phyloP scores from a whole-genome alignment of 805 yeast genomes.

The Candida koratica region DNA sequence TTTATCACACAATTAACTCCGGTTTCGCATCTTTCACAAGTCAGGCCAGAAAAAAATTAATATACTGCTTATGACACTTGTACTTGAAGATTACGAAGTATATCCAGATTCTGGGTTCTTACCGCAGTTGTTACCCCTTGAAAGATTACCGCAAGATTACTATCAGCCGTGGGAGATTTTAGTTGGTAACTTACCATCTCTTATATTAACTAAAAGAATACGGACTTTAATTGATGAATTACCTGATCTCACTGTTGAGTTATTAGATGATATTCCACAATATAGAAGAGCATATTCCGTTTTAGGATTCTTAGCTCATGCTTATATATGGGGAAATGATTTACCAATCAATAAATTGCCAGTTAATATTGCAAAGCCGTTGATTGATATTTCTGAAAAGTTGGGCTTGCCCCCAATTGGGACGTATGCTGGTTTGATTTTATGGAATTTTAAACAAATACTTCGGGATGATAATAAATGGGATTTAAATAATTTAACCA shows the following conservation, averaged over 20 bases:
- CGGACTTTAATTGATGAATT: conserved; percentile 61
- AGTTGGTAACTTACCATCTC: conserved; percentile 64
- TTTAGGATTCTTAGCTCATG: conserved; percentile 78
- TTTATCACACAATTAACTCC: too few species aligned
- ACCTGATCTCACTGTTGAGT: conserved; percentile 51
- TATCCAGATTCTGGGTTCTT: conserved; percentile 73
- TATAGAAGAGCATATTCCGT: conserved; percentile 78
- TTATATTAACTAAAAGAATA: conserved; percentile 61
- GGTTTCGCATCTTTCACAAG: conserved; percentile 1
- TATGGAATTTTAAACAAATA: conserved; percentile 80
- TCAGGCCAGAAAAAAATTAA: conserved; percentile 7
- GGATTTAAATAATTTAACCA: conserved; percentile 67
- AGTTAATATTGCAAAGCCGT: conserved; percentile 63
- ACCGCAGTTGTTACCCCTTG: conserved; percentile 64
- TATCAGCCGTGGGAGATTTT: conserved; percentile 76
- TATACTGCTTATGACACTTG: neutral
- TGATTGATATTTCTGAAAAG: conserved; percentile 51
- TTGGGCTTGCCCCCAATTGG: conserved; percentile 82
- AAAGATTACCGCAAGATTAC: conserved; percentile 54
- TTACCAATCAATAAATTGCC: conserved; percentile 64
- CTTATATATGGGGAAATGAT: conserved; percentile 83
- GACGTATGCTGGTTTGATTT: conserved; percentile 80
- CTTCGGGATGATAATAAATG: conserved; percentile 43
- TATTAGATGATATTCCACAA: conserved; percentile 45
- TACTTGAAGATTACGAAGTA: conserved; percentile 61